Evolutionary conservation across 164 flowering plant genomes (phyloP), one percentile per base, ranked within the genome.

Genomic region (Piper betle): DNA sequence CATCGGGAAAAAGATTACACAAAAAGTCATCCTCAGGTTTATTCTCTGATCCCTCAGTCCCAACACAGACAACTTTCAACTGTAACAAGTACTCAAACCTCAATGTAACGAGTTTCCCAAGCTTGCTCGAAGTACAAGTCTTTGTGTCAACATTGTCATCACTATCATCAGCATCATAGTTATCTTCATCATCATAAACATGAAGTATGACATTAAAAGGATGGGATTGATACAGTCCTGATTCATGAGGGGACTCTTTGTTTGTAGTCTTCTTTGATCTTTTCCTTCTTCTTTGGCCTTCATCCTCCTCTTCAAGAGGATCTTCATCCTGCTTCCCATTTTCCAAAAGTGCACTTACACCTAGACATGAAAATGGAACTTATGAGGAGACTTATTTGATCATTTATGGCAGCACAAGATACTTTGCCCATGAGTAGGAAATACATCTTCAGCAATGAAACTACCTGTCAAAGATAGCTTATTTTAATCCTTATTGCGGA

Each of bases 271-370:
- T 90, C 77, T 81, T 93, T 39, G 96, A 82, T 43, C 97, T 75
- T 66, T 93, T 93, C 74, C 99, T 86, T 70, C 97, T 77, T 72
- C 94, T 90, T 69, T 93, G 97, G 18, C 90, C 93, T 79, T 94
- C 97, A 70, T 94, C 97, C 57, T 94, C 99, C 55, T 90, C 96
- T 66, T 88, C 96, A 33, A 74, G 78, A 58, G 69, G 82, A 74
- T 91, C 96, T 68, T 86, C 97, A 48, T 91, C 97, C 71, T 80
- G 53, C 64, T 70, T 82, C 43, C 77, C 74, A 60, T 53, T 75
- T 62, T 94, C 99, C 38, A 59, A 64, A 56, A 53, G 78, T 59
- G 80, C 39, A 56, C 82, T 65, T 33, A 60, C 37, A 41, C 85
- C 93, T 91, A 80, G 39, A 5, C 25, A 25, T 25, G 13, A 8